phyloP scores from a whole-genome alignment of 257 asterid species.

The Solanum phureja region DNA sequence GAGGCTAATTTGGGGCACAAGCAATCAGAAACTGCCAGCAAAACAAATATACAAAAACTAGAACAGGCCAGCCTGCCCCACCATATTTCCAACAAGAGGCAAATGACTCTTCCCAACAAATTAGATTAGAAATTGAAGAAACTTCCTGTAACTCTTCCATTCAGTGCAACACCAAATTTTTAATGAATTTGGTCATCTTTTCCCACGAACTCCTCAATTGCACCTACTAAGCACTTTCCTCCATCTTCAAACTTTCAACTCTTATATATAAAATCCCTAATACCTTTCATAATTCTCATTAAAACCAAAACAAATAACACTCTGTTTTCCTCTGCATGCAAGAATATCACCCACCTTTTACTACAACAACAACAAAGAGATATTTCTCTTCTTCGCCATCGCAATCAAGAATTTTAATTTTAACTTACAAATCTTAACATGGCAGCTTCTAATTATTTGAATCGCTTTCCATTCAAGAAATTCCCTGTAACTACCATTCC shows the following conservation, averaged over 20 bases:
- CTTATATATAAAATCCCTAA: not conserved
- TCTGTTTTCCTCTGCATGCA: not conserved
- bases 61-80: conserved; percentile 13
- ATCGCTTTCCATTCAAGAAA: conserved; percentile 20
- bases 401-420: not conserved
- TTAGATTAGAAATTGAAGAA: not conserved
- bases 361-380: not conserved
- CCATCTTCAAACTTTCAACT: not conserved
- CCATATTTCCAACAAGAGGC: not conserved
- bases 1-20: not conserved
- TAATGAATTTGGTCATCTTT: not conserved
- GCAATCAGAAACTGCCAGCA: not conserved
- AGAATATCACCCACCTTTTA: conserved; percentile 9
- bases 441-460: conserved; percentile 16
- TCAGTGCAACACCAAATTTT: not conserved
- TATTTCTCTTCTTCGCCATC: not conserved
- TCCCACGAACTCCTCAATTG: not conserved
- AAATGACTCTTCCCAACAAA: conserved; percentile 2
- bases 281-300: not conserved
- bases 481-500: conserved; percentile 14
- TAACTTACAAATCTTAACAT: not conserved
- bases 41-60: not conserved
- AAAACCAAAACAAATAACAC: not conserved
- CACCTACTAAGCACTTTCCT: not conserved
- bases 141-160: conserved; percentile 1